These are phyloP conservation scores for Ustilago hordei DNA, from an alignment of 1,284 basidiomycete species.

Conservation along the genomic window DNA sequence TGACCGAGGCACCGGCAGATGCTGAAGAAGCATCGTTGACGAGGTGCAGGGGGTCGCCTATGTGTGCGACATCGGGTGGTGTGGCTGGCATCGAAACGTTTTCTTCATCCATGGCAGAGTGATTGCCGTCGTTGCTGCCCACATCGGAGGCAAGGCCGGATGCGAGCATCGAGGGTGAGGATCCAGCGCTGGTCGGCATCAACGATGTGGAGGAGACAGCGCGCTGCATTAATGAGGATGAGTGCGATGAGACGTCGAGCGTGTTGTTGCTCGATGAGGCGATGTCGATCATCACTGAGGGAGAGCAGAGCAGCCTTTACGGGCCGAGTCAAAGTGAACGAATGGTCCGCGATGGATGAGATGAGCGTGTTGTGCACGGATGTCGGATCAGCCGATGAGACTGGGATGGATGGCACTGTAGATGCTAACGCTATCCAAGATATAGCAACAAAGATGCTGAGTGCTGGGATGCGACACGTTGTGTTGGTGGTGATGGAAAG, in stretches of 20 bases:
- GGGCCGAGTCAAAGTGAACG: background rate
- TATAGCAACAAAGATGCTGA: background rate
- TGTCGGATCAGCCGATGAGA: background rate
- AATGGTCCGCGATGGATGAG: background rate
- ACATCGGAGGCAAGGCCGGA: slow-evolving; percentile 27
- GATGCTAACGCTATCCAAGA: background rate
- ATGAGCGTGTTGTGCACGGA: background rate
- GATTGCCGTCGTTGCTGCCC: slow-evolving; percentile 6
- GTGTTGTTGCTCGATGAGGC: slow-evolving; percentile 5
- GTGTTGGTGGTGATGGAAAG: background rate
- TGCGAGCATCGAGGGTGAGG: slow-evolving; percentile 32
- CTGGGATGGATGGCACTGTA: background rate
- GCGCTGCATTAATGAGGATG: slow-evolving; percentile 29
- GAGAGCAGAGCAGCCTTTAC: background rate
- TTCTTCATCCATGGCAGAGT: slow-evolving; percentile 34
- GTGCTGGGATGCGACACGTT: background rate
- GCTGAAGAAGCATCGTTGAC: slow-evolving; percentile 12
- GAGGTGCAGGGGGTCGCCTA: slow-evolving; percentile 12
- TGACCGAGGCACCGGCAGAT: slow-evolving; percentile 15
- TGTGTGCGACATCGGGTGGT: slow-evolving; percentile 29
- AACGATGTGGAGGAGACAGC: slow-evolving; percentile 20
- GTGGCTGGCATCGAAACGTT: slow-evolving; percentile 44
- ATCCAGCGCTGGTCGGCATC: slow-evolving; percentile 24
- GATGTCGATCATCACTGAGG: slow-evolving; percentile 11
- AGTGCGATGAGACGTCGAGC: background rate